Conservation (phyloP, 192 early-diverging fungal species). For the Radiomyces spectabilis region DNA sequence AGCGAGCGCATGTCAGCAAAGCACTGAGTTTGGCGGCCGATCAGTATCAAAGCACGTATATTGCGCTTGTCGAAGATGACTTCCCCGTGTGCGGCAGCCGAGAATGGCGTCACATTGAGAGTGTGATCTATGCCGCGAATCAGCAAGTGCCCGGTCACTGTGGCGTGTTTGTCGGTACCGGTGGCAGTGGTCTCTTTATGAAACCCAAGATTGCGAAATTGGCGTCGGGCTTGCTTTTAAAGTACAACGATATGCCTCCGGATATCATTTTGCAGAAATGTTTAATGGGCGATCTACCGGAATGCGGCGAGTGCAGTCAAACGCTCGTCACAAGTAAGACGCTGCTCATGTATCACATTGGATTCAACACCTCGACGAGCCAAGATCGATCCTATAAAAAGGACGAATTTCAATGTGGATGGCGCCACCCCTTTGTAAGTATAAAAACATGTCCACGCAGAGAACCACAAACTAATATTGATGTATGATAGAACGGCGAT, state of each 20-base stretch:
- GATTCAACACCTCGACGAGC: slow-evolving; percentile 47
- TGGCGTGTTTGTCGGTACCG: slow-evolving; percentile 48
- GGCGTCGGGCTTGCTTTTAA: slow-evolving; percentile 18
- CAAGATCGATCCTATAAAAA: slow-evolving; percentile 34
- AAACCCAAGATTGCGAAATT: slow-evolving; percentile 22
- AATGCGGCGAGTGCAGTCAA: slow-evolving; percentile 32
- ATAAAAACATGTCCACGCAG: neutral
- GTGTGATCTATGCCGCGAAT: slow-evolving; percentile 38
- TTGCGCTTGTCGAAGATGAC: slow-evolving; percentile 45
- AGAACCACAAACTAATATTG: neutral
- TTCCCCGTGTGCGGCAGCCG: slow-evolving; percentile 42
- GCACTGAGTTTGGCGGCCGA: slow-evolving; percentile 31
- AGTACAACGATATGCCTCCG: slow-evolving; percentile 30
- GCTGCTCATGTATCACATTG: slow-evolving; percentile 44
- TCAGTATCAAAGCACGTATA: slow-evolving; percentile 29
- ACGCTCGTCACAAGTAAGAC: slow-evolving; percentile 40
- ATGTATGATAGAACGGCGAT: slow-evolving; percentile 23
- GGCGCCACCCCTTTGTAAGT: slow-evolving; percentile 52
- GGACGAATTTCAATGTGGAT: slow-evolving; percentile 49
- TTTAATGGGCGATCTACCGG: slow-evolving; percentile 34
- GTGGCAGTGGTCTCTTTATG: slow-evolving; percentile 38
- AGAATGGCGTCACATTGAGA: slow-evolving; percentile 42
- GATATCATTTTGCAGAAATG: slow-evolving; percentile 51
- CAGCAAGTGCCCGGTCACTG: slow-evolving; percentile 35
- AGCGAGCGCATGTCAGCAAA: slow-evolving; percentile 38